Conservation (phyloP, 2,329 filamentous ascomycete genomes). For the Cadophora luteo-olivacea region DNA sequence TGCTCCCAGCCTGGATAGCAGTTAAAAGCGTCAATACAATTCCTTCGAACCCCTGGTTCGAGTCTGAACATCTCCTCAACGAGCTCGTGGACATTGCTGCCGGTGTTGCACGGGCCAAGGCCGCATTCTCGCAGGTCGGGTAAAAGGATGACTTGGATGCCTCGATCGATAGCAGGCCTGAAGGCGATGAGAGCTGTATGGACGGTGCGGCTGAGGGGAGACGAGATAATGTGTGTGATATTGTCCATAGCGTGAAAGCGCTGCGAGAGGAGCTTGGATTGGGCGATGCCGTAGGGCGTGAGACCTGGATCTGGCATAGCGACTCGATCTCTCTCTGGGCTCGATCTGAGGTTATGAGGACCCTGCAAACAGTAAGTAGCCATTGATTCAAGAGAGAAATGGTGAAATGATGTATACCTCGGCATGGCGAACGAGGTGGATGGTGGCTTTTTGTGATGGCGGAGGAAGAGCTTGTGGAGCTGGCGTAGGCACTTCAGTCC, state of each 20-base stretch:
- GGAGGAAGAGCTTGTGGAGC: background rate
- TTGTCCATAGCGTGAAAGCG: conserved; percentile 68
- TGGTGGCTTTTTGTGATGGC: background rate
- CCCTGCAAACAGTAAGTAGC: conserved; percentile 50
- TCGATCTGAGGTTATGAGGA: conserved; percentile 73
- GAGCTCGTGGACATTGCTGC: conserved; percentile 44
- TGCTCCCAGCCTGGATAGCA: conserved; percentile 10
- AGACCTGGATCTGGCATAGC: conserved; percentile 71
- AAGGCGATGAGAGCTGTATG: conserved; percentile 77
- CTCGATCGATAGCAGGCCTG: conserved; percentile 53
- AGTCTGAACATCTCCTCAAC: background rate
- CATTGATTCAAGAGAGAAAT: background rate
- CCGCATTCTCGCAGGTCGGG: conserved; percentile 81
- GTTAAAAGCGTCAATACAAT: background rate
- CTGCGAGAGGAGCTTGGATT: conserved; percentile 70
- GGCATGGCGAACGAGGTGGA: conserved; percentile 71
- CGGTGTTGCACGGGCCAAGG: conserved; percentile 74
- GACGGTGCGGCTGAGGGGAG: conserved; percentile 79
- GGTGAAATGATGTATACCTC: conserved; percentile 59
- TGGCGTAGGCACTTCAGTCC: background rate
- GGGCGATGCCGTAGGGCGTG: conserved; percentile 73
- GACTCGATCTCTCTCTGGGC: conserved; percentile 69
- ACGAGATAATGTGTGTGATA: conserved; percentile 74
- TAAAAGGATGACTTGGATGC: conserved; percentile 62
- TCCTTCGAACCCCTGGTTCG: background rate